phyloP scores from a whole-genome alignment of 2,329 filamentous ascomycete genomes.

The Scolecobasidium constrictum region DNA sequence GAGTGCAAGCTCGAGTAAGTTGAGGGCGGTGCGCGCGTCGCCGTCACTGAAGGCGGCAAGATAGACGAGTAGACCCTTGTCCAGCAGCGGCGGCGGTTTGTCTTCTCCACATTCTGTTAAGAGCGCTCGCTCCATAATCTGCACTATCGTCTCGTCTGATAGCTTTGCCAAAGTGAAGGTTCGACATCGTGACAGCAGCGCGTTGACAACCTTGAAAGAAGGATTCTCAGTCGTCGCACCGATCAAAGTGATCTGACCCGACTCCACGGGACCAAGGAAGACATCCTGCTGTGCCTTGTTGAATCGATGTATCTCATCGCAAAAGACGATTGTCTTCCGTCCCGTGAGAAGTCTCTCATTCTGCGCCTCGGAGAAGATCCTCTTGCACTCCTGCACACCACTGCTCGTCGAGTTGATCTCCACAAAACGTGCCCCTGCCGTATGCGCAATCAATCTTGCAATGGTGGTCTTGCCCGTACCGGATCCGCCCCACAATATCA shows the following conservation, averaged over 20 bases:
- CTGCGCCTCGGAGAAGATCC: constrained; percentile 74
- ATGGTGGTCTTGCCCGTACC: constrained; percentile 88
- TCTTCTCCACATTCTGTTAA: constrained; percentile 15
- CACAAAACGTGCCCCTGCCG: constrained; percentile 75
- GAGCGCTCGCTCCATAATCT: constrained; percentile 69
- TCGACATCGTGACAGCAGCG: constrained; percentile 77
- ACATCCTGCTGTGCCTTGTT: constrained; percentile 90
- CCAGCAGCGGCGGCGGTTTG: constrained; percentile 46
- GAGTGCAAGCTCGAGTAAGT: constrained; percentile 81
- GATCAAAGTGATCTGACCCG: constrained; percentile 80
- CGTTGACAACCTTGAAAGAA: constrained; percentile 82
- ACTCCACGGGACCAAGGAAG: constrained; percentile 85
- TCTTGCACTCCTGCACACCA: constrained; percentile 84
- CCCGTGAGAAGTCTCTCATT: constrained; percentile 73
- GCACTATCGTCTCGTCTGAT: constrained; percentile 56
- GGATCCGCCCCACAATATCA: constrained; percentile 84
- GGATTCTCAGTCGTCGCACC: constrained; percentile 97
- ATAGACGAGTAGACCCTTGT: constrained; percentile 67
- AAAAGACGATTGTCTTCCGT: constrained; percentile 90
- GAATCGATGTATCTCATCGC: constrained; percentile 92
- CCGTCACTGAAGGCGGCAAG: constrained; percentile 82
- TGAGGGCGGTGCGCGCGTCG: constrained; percentile 85
- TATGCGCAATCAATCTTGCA: constrained; percentile 75
- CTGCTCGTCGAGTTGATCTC: constrained; percentile 92
- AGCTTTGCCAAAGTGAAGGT: constrained; percentile 80